Percentiles rank a stretch among this genome's conserved stretches.
Evolutionary conservation across 225 moss, liverwort and hornwort species (phyloP).

Genomic region (Anthoceros angustus): DNA sequence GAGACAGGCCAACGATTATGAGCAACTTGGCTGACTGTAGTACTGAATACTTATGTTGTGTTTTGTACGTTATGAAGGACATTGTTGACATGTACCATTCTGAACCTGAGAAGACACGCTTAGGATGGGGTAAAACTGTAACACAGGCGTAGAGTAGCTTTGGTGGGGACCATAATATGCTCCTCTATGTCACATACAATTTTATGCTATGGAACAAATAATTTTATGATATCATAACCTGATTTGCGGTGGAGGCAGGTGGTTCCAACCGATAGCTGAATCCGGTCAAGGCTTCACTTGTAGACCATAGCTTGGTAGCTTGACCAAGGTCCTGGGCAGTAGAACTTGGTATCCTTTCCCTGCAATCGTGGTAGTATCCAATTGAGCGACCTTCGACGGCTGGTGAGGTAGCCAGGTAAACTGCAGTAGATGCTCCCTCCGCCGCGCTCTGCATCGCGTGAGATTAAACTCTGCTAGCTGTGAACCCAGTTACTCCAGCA

Average conservation of each 20-base stretch:
- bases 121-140: too few species aligned
- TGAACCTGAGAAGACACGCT: too few species aligned
- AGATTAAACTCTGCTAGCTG: background rate
- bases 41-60: too few species aligned
- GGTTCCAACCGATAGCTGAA: constrained; percentile 21
- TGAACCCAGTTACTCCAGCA: background rate
- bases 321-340: constrained; percentile 32
- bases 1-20: too few species aligned
- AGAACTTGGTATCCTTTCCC: constrained; percentile 30
- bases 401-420: constrained; percentile 42
- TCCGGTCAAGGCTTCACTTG: constrained; percentile 45
- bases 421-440: constrained; percentile 50
- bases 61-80: too few species aligned
- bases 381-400: constrained; percentile 47
- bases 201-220: background rate
- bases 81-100: too few species aligned
- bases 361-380: constrained; percentile 40
- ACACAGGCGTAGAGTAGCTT: too few species aligned
- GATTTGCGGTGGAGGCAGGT: constrained; percentile 4
- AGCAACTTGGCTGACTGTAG: too few species aligned
- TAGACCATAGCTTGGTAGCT: constrained; percentile 51
- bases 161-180: too few species aligned
- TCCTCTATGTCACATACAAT: too few species aligned
- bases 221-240: background rate
- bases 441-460: constrained; percentile 31